Percentiles rank a stretch among this genome's conserved stretches.
Evolutionary conservation across 495 filamentous ascomycete genomes (phyloP).

Genomic region (Penicillium daleae): DNA sequence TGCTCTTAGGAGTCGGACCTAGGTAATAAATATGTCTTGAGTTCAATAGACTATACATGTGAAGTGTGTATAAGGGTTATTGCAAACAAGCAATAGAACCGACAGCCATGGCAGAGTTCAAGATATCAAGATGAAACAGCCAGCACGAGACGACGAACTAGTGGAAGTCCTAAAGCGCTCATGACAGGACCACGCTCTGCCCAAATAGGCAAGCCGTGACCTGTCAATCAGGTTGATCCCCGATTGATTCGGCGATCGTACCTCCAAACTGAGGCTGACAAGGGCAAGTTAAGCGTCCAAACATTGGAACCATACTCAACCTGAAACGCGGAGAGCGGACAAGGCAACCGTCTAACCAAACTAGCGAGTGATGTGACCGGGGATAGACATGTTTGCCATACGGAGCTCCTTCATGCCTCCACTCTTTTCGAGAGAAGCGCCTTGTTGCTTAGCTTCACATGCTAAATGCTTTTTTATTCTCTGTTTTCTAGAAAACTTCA

Average conservation of each 20-base stretch:
- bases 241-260: slow-evolving; percentile 1
- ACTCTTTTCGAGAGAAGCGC: neutral
- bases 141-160: slow-evolving; percentile 7
- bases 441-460: slow-evolving; percentile 18
- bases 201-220: neutral
- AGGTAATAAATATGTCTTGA: neutral
- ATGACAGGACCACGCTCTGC: slow-evolving; percentile 2
- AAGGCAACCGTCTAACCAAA: slow-evolving; percentile 1
- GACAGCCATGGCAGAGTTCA: neutral
- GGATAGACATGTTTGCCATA: neutral
- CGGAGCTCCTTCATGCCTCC: neutral
- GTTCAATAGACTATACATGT: neutral
- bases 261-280: slow-evolving; percentile 6
- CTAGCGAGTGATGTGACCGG: neutral
- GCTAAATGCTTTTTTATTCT: slow-evolving; percentile 1
- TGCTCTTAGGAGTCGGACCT: neutral
- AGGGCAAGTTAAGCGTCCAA: neutral
- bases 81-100: slow-evolving; percentile 3
- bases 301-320: slow-evolving; percentile 7
- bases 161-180: slow-evolving; percentile 2
- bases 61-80: neutral
- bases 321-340: slow-evolving; percentile 15
- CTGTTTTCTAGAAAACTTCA: slow-evolving; percentile 22
- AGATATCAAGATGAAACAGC: slow-evolving; percentile 5
- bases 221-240: slow-evolving; percentile 3